phyloP scores from a whole-genome alignment of 805 yeast genomes.

The Candida wancherniae region DNA sequence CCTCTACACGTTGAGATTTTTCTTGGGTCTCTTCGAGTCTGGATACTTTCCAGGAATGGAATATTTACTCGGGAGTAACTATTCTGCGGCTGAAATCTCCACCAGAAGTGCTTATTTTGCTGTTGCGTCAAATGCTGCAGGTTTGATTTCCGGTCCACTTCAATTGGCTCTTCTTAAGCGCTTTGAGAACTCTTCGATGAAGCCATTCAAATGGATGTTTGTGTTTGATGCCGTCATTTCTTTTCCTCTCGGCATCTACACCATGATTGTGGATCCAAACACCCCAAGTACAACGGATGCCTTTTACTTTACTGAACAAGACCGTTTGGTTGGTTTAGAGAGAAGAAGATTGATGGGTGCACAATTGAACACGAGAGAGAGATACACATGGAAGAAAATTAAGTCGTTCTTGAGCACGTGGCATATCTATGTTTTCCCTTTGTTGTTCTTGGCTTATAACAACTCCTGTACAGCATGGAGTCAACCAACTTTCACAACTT shows the following conservation, averaged over 20 bases:
- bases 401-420: slow-evolving; percentile 43
- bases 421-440: slow-evolving; percentile 45
- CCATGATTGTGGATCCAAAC: slow-evolving; percentile 30
- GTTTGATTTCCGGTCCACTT: slow-evolving; percentile 30
- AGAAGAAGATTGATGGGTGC: slow-evolving; percentile 34
- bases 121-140: slow-evolving; percentile 24
- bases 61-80: slow-evolving; percentile 40
- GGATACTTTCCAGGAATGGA: slow-evolving; percentile 58
- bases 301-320: slow-evolving; percentile 25
- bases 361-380: slow-evolving; percentile 34
- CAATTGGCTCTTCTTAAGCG: slow-evolving; percentile 25
- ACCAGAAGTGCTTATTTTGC: slow-evolving; percentile 30
- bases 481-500: slow-evolving; percentile 42
- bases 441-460: slow-evolving; percentile 34
- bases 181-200: slow-evolving; percentile 19
- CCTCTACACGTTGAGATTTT: slow-evolving; percentile 15
- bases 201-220: slow-evolving; percentile 34
- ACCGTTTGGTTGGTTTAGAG: slow-evolving; percentile 40
- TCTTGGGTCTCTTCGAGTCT: slow-evolving; percentile 41
- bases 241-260: slow-evolving; percentile 29
- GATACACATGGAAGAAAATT: slow-evolving; percentile 37
- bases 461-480: slow-evolving; percentile 28
- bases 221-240: slow-evolving; percentile 32
- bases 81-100: slow-evolving; percentile 23
- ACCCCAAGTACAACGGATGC: slow-evolving; percentile 33